phyloP scores from a whole-genome alignment of 148 eudicot genomes.

The Amaranthus cruentus region DNA sequence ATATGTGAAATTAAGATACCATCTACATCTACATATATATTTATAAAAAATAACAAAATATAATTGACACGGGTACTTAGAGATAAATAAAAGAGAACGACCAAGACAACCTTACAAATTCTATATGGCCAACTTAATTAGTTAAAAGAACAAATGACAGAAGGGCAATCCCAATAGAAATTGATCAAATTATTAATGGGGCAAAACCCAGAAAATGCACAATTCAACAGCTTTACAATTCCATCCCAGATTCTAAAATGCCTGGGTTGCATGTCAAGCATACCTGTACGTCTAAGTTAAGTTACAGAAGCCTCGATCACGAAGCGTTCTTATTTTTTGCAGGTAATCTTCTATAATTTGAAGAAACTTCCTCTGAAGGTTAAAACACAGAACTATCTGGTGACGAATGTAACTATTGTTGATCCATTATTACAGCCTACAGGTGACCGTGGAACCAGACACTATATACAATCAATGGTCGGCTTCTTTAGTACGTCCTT shows the following conservation, averaged over 20 bases:
- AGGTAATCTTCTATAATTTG: slow-evolving; percentile 15
- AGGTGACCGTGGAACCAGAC: slow-evolving; percentile 15
- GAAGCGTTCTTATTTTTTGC: slow-evolving; percentile 15
- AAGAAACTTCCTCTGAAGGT: slow-evolving; percentile 8
- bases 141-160: neutral
- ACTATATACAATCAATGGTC: slow-evolving; percentile 26
- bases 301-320: slow-evolving; percentile 21
- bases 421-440: neutral
- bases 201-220: slow-evolving; percentile 11
- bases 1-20: too few relatives aligned
- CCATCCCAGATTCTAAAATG: slow-evolving; percentile 32
- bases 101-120: too few relatives aligned
- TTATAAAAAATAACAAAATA: too few relatives aligned
- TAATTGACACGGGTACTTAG: too few relatives aligned
- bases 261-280: slow-evolving; percentile 28
- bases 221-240: slow-evolving; percentile 20
- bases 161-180: neutral
- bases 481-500: slow-evolving; percentile 11
- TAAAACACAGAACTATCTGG: neutral
- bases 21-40: too few relatives aligned
- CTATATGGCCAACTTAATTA: neutral
- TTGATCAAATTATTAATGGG: slow-evolving; percentile 8
- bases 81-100: too few relatives aligned
- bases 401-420: slow-evolving; percentile 3
- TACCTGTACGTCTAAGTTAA: slow-evolving; percentile 21